Conservation (phyloP, 805 yeast genomes). For the Saccharomycopsis sp. region DNA sequence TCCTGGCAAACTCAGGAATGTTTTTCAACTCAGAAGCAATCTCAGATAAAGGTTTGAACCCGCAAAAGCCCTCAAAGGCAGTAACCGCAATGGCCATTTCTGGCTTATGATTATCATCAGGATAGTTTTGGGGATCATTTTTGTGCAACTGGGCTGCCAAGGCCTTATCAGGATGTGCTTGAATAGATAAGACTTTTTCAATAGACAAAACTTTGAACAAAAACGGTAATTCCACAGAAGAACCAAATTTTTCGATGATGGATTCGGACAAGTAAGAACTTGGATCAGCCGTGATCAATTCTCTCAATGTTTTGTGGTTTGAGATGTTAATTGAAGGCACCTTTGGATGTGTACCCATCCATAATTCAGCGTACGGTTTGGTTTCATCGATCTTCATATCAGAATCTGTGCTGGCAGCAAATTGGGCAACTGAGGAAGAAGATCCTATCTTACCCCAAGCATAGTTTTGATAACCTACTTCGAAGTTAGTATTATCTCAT, state of each 20-base stretch:
- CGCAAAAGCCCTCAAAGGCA: conserved; percentile 95
- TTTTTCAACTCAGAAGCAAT: conserved; percentile 57
- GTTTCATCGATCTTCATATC: conserved; percentile 51
- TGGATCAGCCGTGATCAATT: conserved; percentile 54
- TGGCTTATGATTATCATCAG: conserved; percentile 98
- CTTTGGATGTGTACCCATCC: conserved; percentile 99
- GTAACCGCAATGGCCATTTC: conserved; percentile 99
- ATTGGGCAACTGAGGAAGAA: conserved; percentile 80
- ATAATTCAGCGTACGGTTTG: conserved; percentile 91
- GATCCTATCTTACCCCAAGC: conserved; percentile 87
- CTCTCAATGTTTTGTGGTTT: conserved; percentile 53
- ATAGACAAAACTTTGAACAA: conserved; percentile 91
- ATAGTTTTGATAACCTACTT: conserved; percentile 60
- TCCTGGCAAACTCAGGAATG: conserved; percentile 65
- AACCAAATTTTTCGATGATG: conserved; percentile 58
- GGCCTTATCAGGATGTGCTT: conserved; percentile 94
- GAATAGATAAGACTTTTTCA: conserved; percentile 86
- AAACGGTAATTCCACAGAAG: conserved; percentile 71
- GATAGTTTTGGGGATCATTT: conserved; percentile 86
- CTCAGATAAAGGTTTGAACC: conserved; percentile 84
- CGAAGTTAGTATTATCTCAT: neutral
- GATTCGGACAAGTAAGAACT: conserved; percentile 45
- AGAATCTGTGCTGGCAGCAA: conserved; percentile 64
- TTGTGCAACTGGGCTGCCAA: conserved; percentile 70
- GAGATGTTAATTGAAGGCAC: conserved; percentile 64